A percentile compares a stretch with the other conserved stretches of the same genome.
phyloP scores from a whole-genome alignment of 1,284 basidiomycete genomes.

The Phellopilus nigrolimitatus region DNA sequence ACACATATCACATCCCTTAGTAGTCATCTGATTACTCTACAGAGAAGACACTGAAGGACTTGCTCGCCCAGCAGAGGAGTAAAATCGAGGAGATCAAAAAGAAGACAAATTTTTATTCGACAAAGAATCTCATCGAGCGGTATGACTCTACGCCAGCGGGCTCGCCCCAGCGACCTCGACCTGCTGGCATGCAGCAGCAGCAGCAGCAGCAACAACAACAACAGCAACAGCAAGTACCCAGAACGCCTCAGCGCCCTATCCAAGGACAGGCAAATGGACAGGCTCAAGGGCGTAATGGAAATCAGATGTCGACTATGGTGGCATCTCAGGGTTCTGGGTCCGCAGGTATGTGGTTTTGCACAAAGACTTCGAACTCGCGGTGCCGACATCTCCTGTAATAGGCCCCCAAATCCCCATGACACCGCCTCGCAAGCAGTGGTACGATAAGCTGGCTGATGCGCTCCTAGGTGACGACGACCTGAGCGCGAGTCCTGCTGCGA shows the following conservation, averaged over 20 bases:
- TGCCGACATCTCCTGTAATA: constrained; percentile 13
- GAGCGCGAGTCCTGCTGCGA: constrained; percentile 40
- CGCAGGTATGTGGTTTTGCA: not conserved
- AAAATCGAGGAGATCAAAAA: constrained; percentile 97
- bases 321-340: not conserved
- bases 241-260: constrained; percentile 5
- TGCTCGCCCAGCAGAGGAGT: constrained; percentile 77
- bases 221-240: constrained; percentile 5
- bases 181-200: constrained; percentile 25
- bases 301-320: not conserved
- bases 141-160: constrained; percentile 67
- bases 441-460: constrained; percentile 83
- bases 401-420: constrained; percentile 41
- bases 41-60: constrained; percentile 77
- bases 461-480: constrained; percentile 81
- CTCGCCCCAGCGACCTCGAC: constrained; percentile 30
- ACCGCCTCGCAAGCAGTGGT: constrained; percentile 77
- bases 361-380: not conserved
- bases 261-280: constrained; percentile 23
- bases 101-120: constrained; percentile 93
- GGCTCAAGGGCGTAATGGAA: constrained; percentile 1
- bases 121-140: constrained; percentile 83
- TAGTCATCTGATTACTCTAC: constrained; percentile 3
- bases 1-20: not conserved
- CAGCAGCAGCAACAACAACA: constrained; percentile 2